A percentile compares a stretch with the other conserved stretches of the same genome.
Conservation (phyloP, 495 filamentous ascomycete species). For the Lophiotrema nucula region DNA sequence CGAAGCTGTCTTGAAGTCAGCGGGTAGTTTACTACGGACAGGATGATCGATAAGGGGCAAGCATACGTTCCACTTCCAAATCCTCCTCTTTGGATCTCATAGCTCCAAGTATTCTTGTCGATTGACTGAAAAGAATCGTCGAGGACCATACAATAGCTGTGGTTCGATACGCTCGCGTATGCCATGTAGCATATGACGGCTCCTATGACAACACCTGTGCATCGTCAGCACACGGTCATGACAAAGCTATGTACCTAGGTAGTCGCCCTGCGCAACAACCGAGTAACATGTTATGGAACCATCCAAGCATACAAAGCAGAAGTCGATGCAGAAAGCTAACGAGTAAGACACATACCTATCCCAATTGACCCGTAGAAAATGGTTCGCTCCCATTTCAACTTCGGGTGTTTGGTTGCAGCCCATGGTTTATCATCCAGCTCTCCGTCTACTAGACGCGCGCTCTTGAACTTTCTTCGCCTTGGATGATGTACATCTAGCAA, state of each 20-base stretch:
- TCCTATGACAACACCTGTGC: slow-evolving; percentile 23
- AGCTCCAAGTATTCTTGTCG: slow-evolving; percentile 40
- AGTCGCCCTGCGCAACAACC: no score
- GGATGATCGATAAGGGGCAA: no score
- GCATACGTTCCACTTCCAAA: slow-evolving; percentile 46
- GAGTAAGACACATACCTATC: no score
- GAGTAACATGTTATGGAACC: no score
- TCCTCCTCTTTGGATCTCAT: slow-evolving; percentile 44
- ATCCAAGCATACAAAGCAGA: no score
- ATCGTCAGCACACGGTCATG: no score
- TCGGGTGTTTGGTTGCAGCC: slow-evolving; percentile 25
- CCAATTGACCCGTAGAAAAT: slow-evolving; percentile 31
- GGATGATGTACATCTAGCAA: neutral
- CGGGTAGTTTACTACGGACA: no score
- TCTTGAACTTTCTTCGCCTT: slow-evolving; percentile 31
- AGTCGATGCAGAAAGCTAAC: no score
- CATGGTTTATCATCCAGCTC: slow-evolving; percentile 33
- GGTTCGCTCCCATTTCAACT: slow-evolving; percentile 27
- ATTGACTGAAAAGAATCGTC: slow-evolving; percentile 46
- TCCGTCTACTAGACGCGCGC: slow-evolving; percentile 18
- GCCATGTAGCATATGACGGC: slow-evolving; percentile 31
- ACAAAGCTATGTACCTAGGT: no score
- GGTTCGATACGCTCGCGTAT: slow-evolving; percentile 27
- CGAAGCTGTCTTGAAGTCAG: no score
- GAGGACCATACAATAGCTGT: slow-evolving; percentile 42